phyloP scores from a whole-genome alignment of 2,329 filamentous ascomycete genomes.

The Dothistroma pini region DNA sequence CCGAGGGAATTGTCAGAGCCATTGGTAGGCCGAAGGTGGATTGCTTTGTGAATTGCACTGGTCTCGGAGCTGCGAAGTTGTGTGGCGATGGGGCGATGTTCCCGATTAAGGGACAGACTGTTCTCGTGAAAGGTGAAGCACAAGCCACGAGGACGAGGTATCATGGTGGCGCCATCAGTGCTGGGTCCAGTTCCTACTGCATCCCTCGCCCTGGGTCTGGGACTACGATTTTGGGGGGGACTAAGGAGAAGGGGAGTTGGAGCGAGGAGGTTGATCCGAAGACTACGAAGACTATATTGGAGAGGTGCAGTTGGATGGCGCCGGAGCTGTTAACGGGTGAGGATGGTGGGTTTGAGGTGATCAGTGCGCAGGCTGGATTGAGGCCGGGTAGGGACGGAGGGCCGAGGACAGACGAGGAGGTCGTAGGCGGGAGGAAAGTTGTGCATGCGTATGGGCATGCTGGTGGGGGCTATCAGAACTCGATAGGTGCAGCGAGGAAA shows the following conservation, averaged over 20 bases:
- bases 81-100: slow-evolving; percentile 37
- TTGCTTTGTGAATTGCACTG: slow-evolving; percentile 43
- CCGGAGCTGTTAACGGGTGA: slow-evolving; percentile 36
- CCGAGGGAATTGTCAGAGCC: slow-evolving; percentile 21
- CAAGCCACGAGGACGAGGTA: slow-evolving; percentile 29
- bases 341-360: slow-evolving; percentile 41
- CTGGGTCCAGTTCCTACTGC: slow-evolving; percentile 37
- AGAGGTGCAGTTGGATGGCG: slow-evolving; percentile 34
- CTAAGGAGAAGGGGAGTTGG: slow-evolving; percentile 41
- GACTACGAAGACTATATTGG: slow-evolving; percentile 38
- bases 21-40: slow-evolving; percentile 19
- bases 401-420: slow-evolving; percentile 42
- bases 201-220: slow-evolving; percentile 42
- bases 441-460: slow-evolving; percentile 50
- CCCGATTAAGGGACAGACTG: slow-evolving; percentile 46
- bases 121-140: slow-evolving; percentile 44
- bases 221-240: slow-evolving; percentile 45
- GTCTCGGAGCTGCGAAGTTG: slow-evolving; percentile 39
- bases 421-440: slow-evolving; percentile 32
- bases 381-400: slow-evolving; percentile 45
- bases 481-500: slow-evolving; percentile 28
- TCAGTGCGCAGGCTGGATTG: slow-evolving; percentile 43
- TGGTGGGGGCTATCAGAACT: slow-evolving; percentile 43
- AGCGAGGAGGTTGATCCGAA: slow-evolving; percentile 31
- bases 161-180: slow-evolving; percentile 23